Base-by-base conservation (phyloP, 2,329 filamentous ascomycete genomes). In the Penicillium freii region DNA sequence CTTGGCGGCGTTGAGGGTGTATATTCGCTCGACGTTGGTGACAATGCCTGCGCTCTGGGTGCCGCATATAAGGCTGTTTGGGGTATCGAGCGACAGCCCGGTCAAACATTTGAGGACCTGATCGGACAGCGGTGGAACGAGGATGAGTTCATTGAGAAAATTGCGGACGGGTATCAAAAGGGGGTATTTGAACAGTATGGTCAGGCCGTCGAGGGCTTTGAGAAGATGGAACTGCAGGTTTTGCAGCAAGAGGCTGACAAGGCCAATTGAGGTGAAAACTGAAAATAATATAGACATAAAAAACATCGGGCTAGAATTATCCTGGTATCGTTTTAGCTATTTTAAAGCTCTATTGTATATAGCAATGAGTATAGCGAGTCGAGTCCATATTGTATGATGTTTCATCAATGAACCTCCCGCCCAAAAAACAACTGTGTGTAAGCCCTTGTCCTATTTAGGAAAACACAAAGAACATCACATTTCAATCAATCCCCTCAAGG, bases 21-120 rank as follows among this genome's bases (percentile, higher is more conserved):
- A 27, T 99, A 91, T 78, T 90, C 89, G 75, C 85, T 99, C 15
- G 92, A 97, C 71, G 91, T 97, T 5, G 93, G 94, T 27, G 92
- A 92, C 27, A 97, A 96, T 77, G 93, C 94, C 3, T 99, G 94
- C 76, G 94, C 93, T 11, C 78, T 97, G 15, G 94, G 94, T 15
- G 91, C 91, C 7, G 93, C 93, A 27, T 97, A 97, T 77, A 97
- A 97, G 78, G 93, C 94, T 15, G 87, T 96, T 0, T 99, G 94
- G 94, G 92, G 89, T 1, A 80, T 91, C 54, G 91, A 94, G 79
- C 80, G 90, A 47, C 74, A 75, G 25, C 73, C 66, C 0, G 81
- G 80, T 19, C 87, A 96, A 82, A 90, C 83, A 4, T 97, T 97
- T 77, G 94, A 97, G 71, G 88, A 93, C 60, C 80, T 96, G 62